Evolutionary conservation across 495 filamentous ascomycete genomes (phyloP), one percentile per base, ranked within the genome.

Genomic region (Choiromyces venosus): DNA sequence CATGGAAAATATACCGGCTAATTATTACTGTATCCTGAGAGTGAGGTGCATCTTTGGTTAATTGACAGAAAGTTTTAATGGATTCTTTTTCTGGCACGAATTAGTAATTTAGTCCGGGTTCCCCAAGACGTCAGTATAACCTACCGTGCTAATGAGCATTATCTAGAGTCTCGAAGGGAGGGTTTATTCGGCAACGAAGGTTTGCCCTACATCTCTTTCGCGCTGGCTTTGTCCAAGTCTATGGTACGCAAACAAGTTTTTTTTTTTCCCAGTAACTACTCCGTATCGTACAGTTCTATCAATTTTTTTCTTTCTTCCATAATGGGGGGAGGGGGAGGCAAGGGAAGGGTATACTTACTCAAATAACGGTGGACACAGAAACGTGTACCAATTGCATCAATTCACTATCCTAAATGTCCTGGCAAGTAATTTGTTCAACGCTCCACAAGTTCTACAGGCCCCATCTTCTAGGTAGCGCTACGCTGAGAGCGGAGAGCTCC

Each of bases 321-420:
- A 6, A n/a, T 52, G 40, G 40, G 16, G 21, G 44, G 44, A 25
- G 19, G 44, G 44, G 19, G 6, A 52, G 44, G 9, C 44, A 52
- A 52, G 44, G 44, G 44, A n/a, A 52, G 44, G 44, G 44, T 52
- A 52, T 52, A 52, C 44, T 52, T 52, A n/a, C 44, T n/a, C 44
- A 52, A 52, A 52, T n/a, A 52, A n/a, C 44, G 19, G 44, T 9
- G 21, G 44, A 52, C 21, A 52, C 44, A 52, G 7, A 52, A 52
- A 52, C 44, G 44, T 52, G 44, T 52, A 52, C 44, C 44, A 52
- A 52, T 52, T 52, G 44, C 21, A n/a, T 52, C 10, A 9, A n/a
- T n/a, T 52, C 10, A 9, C 44, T 1, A 21, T 25, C 44, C 44
- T 4, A n/a, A 52, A 52, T n/a, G 44, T 7, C 44, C 21, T n/a